Evolutionary conservation across 352 stramenopile genomes (phyloP), one percentile per base, ranked within the genome.

Genomic region (Globisporangium recalcitrans): DNA sequence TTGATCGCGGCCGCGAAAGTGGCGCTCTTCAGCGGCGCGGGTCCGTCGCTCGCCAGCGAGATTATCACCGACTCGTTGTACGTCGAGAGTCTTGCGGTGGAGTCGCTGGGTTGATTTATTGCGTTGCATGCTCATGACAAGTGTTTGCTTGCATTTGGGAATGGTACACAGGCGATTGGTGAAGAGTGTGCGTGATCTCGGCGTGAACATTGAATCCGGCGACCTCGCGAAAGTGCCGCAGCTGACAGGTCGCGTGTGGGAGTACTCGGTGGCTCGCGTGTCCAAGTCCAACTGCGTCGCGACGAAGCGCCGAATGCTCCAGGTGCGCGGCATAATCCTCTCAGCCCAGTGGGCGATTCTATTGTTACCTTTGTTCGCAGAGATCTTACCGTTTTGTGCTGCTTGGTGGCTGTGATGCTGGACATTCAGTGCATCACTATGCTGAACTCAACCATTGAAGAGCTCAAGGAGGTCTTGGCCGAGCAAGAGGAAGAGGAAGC

Each of bases 281-380:
- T 87, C 84, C 63, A 95, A 92, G 72, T 95, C 86, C 31, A 95
- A 95, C 65, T 91, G 83, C 57, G 80, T 92, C 29, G 82, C 86
- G 8, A 92, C 85, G 26, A 93, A 93, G 70, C 80, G 83, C 53
- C 87, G 81, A 51, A 95, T 93, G 86, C 63, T 95, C 7, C 82
- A 94, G 78, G 81, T 88, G 47, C n/a, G 68, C 56, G 29, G 19
- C 19, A 9, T 44, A 44, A 21, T 14, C 14, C 38, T 44, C 7
- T 21, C 16, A 8, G n/a, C n/a, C 38, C 16, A n/a, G 16, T 31
- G n/a, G n/a, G n/a, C n/a, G n/a, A n/a, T n/a, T 5, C 5, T 31
- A 21, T 14, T 21, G 38, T n/a, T 21, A 16, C n/a, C 7, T 44
- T 9, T 21, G 38, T 44, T n/a, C 21, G 38, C 38, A 44, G 9